These are phyloP conservation scores for Ottelia alismoides DNA, from an alignment of 106 monocot species.

Conservation along the genomic window DNA sequence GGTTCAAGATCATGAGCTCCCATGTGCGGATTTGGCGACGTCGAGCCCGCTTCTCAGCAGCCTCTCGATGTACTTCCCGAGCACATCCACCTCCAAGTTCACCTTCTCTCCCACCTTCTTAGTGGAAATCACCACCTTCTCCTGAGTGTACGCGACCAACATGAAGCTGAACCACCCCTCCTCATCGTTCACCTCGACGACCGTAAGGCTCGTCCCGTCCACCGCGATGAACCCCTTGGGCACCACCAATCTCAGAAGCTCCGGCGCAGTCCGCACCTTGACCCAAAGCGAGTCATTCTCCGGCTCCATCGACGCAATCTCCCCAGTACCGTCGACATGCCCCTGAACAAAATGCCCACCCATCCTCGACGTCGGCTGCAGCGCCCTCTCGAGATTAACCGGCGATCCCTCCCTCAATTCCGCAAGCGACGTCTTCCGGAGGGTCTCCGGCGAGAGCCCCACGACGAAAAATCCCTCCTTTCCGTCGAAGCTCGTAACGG, in stretches of 20 bases:
- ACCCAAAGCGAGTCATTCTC: conserved; percentile 94
- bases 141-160: conserved; percentile 89
- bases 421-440: conserved; percentile 56
- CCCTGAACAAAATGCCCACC: conserved; percentile 98
- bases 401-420: conserved; percentile 30
- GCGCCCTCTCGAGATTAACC: conserved; percentile 81
- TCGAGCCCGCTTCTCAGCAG: conserved; percentile 24
- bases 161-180: conserved; percentile 83
- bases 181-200: conserved; percentile 69
- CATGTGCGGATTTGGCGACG: no score
- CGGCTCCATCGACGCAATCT: conserved; percentile 42
- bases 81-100: conserved; percentile 89
- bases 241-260: conserved; percentile 56
- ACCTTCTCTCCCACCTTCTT: conserved; percentile 94
- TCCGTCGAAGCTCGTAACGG: conserved; percentile 53
- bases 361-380: conserved; percentile 64
- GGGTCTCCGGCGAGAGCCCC: conserved; percentile 86
- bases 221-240: conserved; percentile 88
- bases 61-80: conserved; percentile 95
- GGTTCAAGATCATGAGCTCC: no score
- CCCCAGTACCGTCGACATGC: conserved; percentile 83
- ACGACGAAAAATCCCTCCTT: conserved; percentile 38
- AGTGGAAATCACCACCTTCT: conserved; percentile 66
- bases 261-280: conserved; percentile 40
- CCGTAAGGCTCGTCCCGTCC: conserved; percentile 90